A percentile compares a stretch with the other conserved stretches of the same genome.
Evolutionary conservation across 305 asterid species (phyloP).

Genomic region (Fraxinus paxiana): DNA sequence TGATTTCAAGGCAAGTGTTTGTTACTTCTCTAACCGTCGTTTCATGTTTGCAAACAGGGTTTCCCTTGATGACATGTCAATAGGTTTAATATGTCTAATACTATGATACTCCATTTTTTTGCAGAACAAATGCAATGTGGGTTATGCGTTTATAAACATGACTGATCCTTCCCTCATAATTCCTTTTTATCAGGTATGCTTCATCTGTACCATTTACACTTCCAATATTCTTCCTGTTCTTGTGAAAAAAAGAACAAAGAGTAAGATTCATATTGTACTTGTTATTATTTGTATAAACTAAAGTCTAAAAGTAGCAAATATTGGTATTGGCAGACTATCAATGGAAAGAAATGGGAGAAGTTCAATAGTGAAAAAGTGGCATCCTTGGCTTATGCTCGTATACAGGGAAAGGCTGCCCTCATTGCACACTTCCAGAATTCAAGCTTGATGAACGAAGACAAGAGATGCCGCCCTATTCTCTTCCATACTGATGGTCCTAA

Average conservation of each 20-base stretch:
- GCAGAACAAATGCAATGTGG: constrained; percentile 99
- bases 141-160: constrained; percentile 98
- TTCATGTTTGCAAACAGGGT: not conserved
- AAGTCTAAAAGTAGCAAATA: constrained; percentile 13
- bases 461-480: constrained; percentile 95
- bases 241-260: not conserved
- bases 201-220: not conserved
- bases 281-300: constrained; percentile 16
- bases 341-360: constrained; percentile 99
- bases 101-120: constrained; percentile 26
- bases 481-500: constrained; percentile 97
- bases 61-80: constrained; percentile 1
- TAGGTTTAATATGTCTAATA: constrained; percentile 12
- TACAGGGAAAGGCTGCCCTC: constrained; percentile 96
- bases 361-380: constrained; percentile 99
- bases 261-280: constrained; percentile 19
- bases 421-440: constrained; percentile 98
- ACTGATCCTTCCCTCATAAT: constrained; percentile 76
- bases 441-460: constrained; percentile 99
- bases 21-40: constrained; percentile 1
- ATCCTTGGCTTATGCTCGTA: constrained; percentile 94
- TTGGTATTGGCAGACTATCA: constrained; percentile 56
- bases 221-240: not conserved
- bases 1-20: constrained; percentile 80
- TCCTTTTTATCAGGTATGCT: constrained; percentile 74